phyloP scores from a whole-genome alignment of 345 rosid genomes.

The Populus deltoides region DNA sequence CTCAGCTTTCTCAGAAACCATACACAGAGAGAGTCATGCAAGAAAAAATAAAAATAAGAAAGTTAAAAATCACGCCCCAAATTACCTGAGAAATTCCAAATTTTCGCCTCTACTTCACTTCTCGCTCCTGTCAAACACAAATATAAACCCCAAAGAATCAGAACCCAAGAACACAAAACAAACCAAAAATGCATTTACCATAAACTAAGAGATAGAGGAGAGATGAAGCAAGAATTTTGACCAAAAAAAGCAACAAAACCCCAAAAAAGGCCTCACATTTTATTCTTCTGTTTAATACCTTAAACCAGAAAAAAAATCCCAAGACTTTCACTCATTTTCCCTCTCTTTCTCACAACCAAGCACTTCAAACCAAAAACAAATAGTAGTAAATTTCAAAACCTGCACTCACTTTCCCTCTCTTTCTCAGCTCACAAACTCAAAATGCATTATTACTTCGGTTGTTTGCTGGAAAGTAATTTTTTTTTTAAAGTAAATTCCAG shows the following conservation, averaged over 20 bases:
- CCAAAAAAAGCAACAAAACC: neutral
- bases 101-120: neutral
- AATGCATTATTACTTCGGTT: no score
- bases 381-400: neutral
- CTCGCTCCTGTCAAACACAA: neutral
- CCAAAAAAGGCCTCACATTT: neutral
- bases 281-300: neutral
- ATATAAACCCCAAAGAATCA: neutral
- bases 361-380: conserved; percentile 2
- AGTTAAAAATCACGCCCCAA: neutral
- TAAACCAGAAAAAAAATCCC: neutral
- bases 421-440: neutral
- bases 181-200: neutral
- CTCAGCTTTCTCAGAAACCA: neutral
- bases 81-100: neutral
- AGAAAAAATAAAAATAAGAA: neutral
- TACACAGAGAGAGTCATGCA: neutral
- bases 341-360: conserved; percentile 5
- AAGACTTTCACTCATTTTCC: neutral
- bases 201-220: neutral
- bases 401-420: neutral
- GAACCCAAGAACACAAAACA: neutral
- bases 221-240: neutral
- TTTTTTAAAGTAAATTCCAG: no score
- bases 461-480: no score